Evolutionary conservation across 306 rosid species (phyloP).

Genomic region (Cyamopsis tetragonoloba): DNA sequence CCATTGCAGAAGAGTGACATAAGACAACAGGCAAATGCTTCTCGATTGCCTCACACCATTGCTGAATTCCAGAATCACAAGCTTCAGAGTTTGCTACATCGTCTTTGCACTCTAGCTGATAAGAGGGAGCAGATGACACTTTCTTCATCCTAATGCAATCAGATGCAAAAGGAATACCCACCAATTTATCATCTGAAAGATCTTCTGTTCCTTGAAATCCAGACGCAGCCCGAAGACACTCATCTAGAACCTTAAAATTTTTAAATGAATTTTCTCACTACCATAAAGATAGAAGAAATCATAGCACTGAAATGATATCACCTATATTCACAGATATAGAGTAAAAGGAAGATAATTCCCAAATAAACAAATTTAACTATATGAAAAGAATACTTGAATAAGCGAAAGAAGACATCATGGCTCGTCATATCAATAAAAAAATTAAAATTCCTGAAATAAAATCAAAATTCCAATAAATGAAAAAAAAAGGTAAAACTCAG

Average conservation of each 20-base stretch:
- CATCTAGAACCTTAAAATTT: conserved; percentile 72
- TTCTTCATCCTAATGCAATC: conserved; percentile 80
- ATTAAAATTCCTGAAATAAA: too few relatives aligned
- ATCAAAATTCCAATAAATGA: too few relatives aligned
- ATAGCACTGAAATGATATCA: neutral
- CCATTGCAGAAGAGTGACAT: conserved; percentile 66
- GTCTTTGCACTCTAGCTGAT: conserved; percentile 46
- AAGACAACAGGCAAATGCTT: conserved; percentile 70
- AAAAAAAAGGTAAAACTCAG: too few relatives aligned
- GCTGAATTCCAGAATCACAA: conserved; percentile 52
- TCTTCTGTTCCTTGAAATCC: conserved; percentile 98
- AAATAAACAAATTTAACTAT: neutral
- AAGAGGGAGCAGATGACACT: conserved; percentile 86
- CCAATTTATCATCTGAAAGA: conserved; percentile 69
- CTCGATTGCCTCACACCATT: conserved; percentile 81
- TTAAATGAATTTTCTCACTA: neutral
- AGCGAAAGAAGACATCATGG: too few relatives aligned
- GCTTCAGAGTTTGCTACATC: conserved; percentile 30
- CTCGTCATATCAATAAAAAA: too few relatives aligned
- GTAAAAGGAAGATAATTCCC: neutral
- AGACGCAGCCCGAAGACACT: conserved; percentile 81
- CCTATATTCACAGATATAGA: neutral
- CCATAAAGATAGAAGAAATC: neutral
- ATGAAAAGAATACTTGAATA: neutral
- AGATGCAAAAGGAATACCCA: conserved; percentile 75